Conservation (phyloP, 306 rosid genomes). For the Cicer yamashitae region DNA sequence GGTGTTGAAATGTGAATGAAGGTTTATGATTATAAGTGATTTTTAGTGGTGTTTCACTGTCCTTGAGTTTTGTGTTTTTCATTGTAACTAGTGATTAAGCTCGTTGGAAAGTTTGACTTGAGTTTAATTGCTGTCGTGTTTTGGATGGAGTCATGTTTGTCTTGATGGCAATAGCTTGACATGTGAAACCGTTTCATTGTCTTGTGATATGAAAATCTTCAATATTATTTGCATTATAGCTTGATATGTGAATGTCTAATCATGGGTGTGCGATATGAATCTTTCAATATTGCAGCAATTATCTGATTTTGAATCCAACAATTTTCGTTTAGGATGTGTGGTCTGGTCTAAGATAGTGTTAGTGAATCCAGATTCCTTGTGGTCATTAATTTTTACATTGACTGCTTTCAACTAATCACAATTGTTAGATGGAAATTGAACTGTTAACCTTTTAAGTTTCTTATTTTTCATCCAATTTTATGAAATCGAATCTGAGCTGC, state of each 20-base stretch:
- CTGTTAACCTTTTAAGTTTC: background rate
- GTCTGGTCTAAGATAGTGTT: background rate
- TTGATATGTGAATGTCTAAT: background rate
- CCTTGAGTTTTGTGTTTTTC: background rate
- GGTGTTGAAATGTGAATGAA: background rate
- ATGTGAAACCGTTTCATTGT: background rate
- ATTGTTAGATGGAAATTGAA: too few species aligned
- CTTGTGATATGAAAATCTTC: background rate
- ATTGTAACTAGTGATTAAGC: background rate
- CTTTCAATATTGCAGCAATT: background rate
- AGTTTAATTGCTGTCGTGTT: background rate
- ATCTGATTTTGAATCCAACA: background rate
- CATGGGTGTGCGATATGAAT: background rate
- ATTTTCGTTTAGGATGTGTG: background rate
- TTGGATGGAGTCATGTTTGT: too few species aligned
- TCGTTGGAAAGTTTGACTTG: background rate
- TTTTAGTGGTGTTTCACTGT: background rate
- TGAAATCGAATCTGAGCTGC: background rate
- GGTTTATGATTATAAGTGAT: background rate
- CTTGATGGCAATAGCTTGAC: conserved; percentile 5
- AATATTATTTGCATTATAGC: background rate
- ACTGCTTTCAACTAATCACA: background rate
- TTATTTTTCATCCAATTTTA: background rate
- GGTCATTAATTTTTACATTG: background rate
- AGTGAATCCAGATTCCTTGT: background rate